Percentiles rank a stretch among this genome's conserved stretches.
phyloP scores from a whole-genome alignment of 2,329 filamentous ascomycete genomes.

The Cladosporium sphaerospermum region DNA sequence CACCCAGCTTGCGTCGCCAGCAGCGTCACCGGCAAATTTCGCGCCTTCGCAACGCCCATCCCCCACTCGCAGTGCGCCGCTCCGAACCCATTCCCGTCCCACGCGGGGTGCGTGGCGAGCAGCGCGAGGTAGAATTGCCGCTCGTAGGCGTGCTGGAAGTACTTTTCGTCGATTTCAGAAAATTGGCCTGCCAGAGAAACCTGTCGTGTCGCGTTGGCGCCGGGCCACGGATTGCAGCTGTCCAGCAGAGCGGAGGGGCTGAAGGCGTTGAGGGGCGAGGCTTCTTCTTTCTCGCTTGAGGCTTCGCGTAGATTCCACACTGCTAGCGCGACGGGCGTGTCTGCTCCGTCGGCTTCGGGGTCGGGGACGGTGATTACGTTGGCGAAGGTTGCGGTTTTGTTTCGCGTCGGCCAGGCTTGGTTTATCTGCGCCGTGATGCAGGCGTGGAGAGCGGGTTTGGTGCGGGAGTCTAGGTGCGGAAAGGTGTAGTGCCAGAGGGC shows the following conservation, averaged over 20 bases:
- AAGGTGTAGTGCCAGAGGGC: not conserved
- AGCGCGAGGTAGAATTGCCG: conserved; percentile 8
- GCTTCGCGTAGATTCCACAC: not conserved
- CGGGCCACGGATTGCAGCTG: not conserved
- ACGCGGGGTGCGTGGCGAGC: conserved; percentile 9
- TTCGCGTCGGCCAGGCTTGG: not conserved
- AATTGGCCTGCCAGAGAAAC: not conserved
- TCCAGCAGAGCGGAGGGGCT: not conserved
- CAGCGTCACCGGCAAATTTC: not conserved
- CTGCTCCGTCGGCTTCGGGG: not conserved
- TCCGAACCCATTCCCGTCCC: conserved; percentile 10
- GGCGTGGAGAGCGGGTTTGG: not conserved
- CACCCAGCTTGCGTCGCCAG: conserved; percentile 4
- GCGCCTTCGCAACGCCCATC: not conserved
- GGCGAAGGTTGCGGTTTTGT: not conserved
- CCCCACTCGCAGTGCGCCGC: conserved; percentile 2
- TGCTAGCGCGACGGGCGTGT: not conserved
- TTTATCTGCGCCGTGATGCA: not conserved
- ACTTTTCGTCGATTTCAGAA: not conserved
- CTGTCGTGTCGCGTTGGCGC: conserved; percentile 1
- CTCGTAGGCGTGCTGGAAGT: not conserved
- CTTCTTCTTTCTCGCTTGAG: not conserved
- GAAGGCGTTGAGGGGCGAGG: not conserved
- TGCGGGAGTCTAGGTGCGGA: not conserved
- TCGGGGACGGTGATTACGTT: conserved; percentile 2